Base-by-base conservation (phyloP, 2,329 filamentous ascomycete species). In the Bipolaris oryzae region DNA sequence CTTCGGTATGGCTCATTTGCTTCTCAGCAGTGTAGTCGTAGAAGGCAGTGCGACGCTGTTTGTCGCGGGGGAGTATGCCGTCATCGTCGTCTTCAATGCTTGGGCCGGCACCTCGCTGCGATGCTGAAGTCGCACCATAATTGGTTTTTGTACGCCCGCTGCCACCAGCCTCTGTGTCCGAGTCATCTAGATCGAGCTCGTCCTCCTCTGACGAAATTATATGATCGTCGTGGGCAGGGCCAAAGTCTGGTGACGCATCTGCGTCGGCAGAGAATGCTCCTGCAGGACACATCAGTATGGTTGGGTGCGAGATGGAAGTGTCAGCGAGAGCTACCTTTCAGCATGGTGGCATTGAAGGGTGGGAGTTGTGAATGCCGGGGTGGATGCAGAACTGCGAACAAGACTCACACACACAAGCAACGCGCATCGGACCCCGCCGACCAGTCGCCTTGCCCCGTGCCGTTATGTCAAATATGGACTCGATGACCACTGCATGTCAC, bases 11-110 rank as follows among this genome's bases (percentile, higher is more conserved):
- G 71, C 89, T 96, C 87, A 96, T 90, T 71, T 94, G 91, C 70
- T 95, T 96, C 77, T 99, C 95, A 50, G 91, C 90, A 50, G 94
- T 89, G 70, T 94, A 92, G 76, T 97, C 93, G 78, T 96, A 97
- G 73, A 92, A 96, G 18, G 93, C 91, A 7, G 92, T 96, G 73
- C 88, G 89, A 55, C 82, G 79, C 71, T 85, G 82, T 70, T 79
- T 81, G 67, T 83, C 81, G 66, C 81, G 72, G 39, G 78, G 77
- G 39, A 82, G 75, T 70, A 81, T 66, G 34, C 73, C 73, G 58
- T 64, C 63, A 45, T 61, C 64, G 38, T 67, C 72, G 7, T 68
- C 67, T 37, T 72, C 67, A 28, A 71, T 38, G 54, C 63, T 65
- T 50, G 68, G 62, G 48, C 63, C 63, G 53, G 68, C 63, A 33